phyloP scores from a whole-genome alignment of 164 flowering plant species.

The Magnolia officinalis region DNA sequence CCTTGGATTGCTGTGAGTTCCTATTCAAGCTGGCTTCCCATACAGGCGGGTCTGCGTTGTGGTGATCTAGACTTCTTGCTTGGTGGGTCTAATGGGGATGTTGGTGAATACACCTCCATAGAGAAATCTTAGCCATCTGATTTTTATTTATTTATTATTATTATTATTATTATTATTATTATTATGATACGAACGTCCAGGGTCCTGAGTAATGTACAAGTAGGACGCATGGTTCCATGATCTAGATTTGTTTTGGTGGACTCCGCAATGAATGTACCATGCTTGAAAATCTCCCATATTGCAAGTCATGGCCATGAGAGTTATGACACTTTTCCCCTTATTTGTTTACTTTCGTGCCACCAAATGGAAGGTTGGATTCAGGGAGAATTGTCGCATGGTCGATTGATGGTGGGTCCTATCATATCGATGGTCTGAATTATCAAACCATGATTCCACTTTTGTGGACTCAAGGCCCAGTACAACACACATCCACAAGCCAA shows the following conservation, averaged over 20 bases:
- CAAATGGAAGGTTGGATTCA: not conserved
- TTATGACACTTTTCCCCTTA: not conserved
- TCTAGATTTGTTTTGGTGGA: not conserved
- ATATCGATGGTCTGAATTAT: not conserved
- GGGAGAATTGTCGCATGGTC: not conserved
- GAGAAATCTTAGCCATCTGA: too few species aligned
- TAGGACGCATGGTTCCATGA: not conserved
- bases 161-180: too few species aligned
- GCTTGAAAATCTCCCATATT: not conserved
- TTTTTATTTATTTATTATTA: too few species aligned
- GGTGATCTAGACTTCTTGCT: too few species aligned
- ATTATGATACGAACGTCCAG: not conserved
- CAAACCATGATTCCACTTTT: not conserved
- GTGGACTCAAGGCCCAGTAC: not conserved
- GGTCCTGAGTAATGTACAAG: not conserved
- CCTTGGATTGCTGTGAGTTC: too few species aligned
- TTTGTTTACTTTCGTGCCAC: not conserved
- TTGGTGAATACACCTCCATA: too few species aligned
- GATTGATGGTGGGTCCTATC: not conserved
- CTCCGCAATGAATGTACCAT: not conserved
- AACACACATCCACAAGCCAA: not conserved
- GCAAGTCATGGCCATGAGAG: not conserved
- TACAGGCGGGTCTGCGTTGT: too few species aligned
- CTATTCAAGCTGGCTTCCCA: too few species aligned
- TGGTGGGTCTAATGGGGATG: too few species aligned